Conservation (phyloP, 176 grass and related monocot genomes). For the Phragmites australis region DNA sequence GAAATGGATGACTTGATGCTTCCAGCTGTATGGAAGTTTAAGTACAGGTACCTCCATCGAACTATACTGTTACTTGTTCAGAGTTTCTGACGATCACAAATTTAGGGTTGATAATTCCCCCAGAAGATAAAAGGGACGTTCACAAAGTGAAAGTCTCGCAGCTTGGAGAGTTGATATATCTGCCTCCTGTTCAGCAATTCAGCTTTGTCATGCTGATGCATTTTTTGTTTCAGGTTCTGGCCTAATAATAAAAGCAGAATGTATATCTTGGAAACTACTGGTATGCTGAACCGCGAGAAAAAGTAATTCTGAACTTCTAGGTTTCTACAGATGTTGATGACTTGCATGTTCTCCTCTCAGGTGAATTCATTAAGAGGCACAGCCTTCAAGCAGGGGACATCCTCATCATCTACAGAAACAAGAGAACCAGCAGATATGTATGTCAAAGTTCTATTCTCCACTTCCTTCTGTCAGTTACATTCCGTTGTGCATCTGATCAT, state of each 20-base stretch:
- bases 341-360: constrained; percentile 36
- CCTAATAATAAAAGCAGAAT: constrained; percentile 92
- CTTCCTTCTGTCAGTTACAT: not conserved
- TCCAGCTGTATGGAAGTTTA: constrained; percentile 76
- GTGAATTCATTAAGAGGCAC: constrained; percentile 72
- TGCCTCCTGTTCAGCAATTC: not conserved
- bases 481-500: not conserved
- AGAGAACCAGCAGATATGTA: constrained; percentile 57
- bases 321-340: not conserved
- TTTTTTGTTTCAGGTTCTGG: constrained; percentile 65
- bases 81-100: not conserved
- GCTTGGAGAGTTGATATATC: constrained; percentile 6
- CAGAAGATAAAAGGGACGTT: not conserved
- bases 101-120: not conserved
- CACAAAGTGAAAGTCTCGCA: not conserved
- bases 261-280: constrained; percentile 79
- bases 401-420: constrained; percentile 57
- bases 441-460: constrained; percentile 1
- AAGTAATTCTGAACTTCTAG: not conserved
- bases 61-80: not conserved
- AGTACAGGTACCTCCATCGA: constrained; percentile 56
- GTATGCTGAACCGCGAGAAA: constrained; percentile 23
- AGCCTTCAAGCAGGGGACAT: constrained; percentile 53
- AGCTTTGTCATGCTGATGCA: constrained; percentile 22
- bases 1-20: constrained; percentile 73